Conservation (phyloP, 257 asterid genomes). For the Pogostemon cablin region DNA sequence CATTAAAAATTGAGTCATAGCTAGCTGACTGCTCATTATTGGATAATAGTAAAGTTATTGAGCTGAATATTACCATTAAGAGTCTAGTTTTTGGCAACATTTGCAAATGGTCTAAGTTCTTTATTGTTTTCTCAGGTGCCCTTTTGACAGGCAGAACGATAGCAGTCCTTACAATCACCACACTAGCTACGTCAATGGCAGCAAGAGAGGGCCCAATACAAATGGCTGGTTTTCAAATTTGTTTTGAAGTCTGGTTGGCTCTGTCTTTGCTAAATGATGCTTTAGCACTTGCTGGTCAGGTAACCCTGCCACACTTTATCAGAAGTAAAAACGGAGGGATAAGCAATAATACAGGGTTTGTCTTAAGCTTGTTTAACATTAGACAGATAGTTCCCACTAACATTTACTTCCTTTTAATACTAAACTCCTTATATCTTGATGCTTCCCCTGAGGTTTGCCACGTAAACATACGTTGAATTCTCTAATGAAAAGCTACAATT, state of each 20-base stretch:
- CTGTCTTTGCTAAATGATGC: conserved; percentile 94
- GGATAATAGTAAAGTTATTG: not conserved
- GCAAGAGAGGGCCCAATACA: conserved; percentile 76
- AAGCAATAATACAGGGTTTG: conserved; percentile 3
- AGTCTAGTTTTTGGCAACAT: conserved; percentile 1
- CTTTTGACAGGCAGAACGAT: conserved; percentile 79
- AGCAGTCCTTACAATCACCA: conserved; percentile 75
- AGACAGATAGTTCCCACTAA: conserved; percentile 2
- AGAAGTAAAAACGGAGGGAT: not conserved
- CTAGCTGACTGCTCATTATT: conserved; percentile 16
- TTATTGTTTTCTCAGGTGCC: conserved; percentile 59
- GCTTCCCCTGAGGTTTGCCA: no score
- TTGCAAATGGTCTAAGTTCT: conserved; percentile 13
- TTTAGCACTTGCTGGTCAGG: conserved; percentile 98
- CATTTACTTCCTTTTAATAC: not conserved
- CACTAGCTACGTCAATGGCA: conserved; percentile 92
- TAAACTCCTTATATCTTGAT: not conserved
- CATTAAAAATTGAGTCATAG: conserved; percentile 24
- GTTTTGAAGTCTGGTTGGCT: conserved; percentile 95
- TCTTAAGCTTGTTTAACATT: not conserved
- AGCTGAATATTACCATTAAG: not conserved
- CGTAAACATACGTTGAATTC: no score
- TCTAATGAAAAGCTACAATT: not conserved
- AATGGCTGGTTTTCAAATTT: conserved; percentile 94
- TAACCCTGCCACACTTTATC: conserved; percentile 27